A percentile compares a stretch with the other conserved stretches of the same genome.
These are phyloP conservation scores for Chrysoporthe deuterocubensis DNA, from an alignment of 2,329 filamentous ascomycete species.

Conservation along the genomic window DNA sequence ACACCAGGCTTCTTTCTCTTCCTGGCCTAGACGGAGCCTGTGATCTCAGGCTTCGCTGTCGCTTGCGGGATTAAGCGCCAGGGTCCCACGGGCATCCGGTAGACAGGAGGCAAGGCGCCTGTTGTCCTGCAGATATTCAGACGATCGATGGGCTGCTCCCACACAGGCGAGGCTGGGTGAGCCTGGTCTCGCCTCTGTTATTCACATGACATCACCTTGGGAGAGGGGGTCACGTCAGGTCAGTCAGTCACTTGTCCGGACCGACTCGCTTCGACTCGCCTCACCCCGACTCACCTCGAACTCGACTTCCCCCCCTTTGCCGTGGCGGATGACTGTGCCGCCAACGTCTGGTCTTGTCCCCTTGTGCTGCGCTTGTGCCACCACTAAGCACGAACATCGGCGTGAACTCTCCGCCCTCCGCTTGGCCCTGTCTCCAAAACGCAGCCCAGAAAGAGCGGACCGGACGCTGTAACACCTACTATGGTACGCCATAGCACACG, in stretches of 20 bases:
- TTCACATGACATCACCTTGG: not conserved
- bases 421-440: not conserved
- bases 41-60: not conserved
- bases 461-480: not conserved
- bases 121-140: not conserved
- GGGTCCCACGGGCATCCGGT: slow-evolving; percentile 1
- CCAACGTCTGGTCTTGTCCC: slow-evolving; percentile 18
- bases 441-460: slow-evolving; percentile 23
- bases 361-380: slow-evolving; percentile 6
- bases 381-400: slow-evolving; percentile 11
- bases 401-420: slow-evolving; percentile 18
- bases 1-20: not conserved
- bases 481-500: not conserved
- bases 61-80: slow-evolving; percentile 1
- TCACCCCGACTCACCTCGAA: not conserved
- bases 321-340: slow-evolving; percentile 25
- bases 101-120: not conserved
- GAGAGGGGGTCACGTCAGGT: not conserved
- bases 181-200: not conserved
- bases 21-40: not conserved
- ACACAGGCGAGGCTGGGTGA: not conserved
- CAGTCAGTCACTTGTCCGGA: not conserved
- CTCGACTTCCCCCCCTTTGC: not conserved
- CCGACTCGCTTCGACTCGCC: slow-evolving; percentile 1
- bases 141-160: not conserved